Base-by-base conservation (phyloP, 257 asterid genomes). In the Nicotiana otophora region DNA sequence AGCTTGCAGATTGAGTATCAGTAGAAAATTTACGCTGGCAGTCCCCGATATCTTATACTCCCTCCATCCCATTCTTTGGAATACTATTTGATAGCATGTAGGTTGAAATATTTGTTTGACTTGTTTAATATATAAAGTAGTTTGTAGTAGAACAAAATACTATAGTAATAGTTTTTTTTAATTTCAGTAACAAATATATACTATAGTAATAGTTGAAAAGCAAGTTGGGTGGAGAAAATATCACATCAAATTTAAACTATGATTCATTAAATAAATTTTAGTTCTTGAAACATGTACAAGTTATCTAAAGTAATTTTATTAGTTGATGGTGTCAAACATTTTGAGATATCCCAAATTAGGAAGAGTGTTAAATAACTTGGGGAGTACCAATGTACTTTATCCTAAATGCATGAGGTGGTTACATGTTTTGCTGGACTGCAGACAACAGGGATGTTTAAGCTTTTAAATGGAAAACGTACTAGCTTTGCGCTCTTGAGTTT, bases 311-410 rank as follows among this genome's bases (percentile, higher is more conserved):
- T 39, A 20, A 70, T 70, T 70, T 42, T n/a, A 36, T n/a, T 69
- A 69, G 78, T n/a, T 70, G 78, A 42, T 14, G n/a, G 78, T 42
- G n/a, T 42, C 78, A 70, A 70, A 11, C 46, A 70, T 70, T 20
- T 70, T 4, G 34, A 42, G 33, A 69, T 10, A 70, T 19, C 57
- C 33, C 54, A 39, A 30, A 42, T 20, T 42, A 39, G 34, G 20
- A 70, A n/a, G 6, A 10, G 19, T 3, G 1, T 70, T 39, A 39
- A 69, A 36, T 19, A n/a, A 39, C 28, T 69, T 54, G 26, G 57
- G 55, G 57, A 20, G 19, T n/a, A 39, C 30, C 9, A 70, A 3
- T 70, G 61, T 46, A 20, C 79, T 12, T 34, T 12, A 46, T 23
- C 79, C 36, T 14, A 72, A 48, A 11, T 72, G 61, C 61, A 72